These are phyloP conservation scores for Geum urbanum DNA, from an alignment of 306 rosid genomes.

Conservation along the genomic window DNA sequence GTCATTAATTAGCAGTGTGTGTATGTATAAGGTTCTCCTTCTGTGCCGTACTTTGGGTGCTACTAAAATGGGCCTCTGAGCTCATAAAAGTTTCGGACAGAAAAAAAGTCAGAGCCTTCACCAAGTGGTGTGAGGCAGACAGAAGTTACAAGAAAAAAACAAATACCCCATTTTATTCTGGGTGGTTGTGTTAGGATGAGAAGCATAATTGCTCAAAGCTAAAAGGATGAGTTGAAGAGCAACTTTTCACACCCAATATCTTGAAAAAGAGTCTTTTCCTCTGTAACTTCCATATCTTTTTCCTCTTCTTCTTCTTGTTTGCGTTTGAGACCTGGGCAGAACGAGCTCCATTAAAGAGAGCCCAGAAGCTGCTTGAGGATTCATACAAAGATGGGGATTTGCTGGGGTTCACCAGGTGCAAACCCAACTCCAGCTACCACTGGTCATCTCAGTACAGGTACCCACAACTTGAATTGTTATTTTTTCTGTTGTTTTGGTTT, in stretches of 20 bases:
- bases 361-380: neutral
- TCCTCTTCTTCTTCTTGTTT: too few species aligned
- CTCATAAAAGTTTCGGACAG: neutral
- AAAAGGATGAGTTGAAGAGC: neutral
- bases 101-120: conserved; percentile 14
- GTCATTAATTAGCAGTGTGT: neutral
- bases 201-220: neutral
- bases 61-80: neutral
- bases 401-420: conserved; percentile 56
- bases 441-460: conserved; percentile 52
- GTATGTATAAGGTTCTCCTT: neutral
- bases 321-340: neutral
- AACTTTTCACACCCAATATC: neutral
- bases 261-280: neutral
- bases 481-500: neutral
- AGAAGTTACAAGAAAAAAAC: too few species aligned
- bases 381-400: conserved; percentile 61
- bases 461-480: neutral
- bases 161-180: neutral
- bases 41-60: neutral
- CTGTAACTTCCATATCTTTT: neutral
- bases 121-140: neutral
- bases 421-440: conserved; percentile 38
- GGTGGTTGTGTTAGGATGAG: conserved; percentile 4
- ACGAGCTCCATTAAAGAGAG: conserved; percentile 7